Base-by-base conservation (phyloP, 1,284 basidiomycete species). In the Microbotryum saponariae region DNA sequence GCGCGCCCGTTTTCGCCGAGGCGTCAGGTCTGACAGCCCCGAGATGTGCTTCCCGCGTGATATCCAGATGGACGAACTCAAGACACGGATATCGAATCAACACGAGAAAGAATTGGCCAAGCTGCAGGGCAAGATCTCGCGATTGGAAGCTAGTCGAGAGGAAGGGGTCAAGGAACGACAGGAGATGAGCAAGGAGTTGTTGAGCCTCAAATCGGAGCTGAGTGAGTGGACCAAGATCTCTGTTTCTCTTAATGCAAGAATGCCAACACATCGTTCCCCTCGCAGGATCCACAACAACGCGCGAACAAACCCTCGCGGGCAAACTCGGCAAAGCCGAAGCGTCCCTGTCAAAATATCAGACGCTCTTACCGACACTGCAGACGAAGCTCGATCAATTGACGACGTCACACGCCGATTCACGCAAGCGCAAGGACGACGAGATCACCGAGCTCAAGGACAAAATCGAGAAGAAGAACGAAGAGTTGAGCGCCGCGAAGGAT, bases 21-120 rank as follows among this genome's bases (percentile, higher is more conserved):
- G n/a, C 7, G 16, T 23, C 14, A 25, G 6, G 21, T 10, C 31
- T 47, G 8, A 47, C 1, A 14, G 7, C 6, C 33, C 21, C 10
- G 6, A 21, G 4, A 8, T 2, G 14, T n/a, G 21, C 2, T 18
- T 16, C 31, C 12, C 46, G 18, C 5, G 18, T 9, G n/a, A 25
- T 27, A n/a, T 10, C 7, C 46, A 67, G 65, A 61, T 67, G 29
- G 66, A 65, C 18, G 63, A 67, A 10, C 60, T 59, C 18, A 62
- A 64, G n/a, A 18, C 31, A 3, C 46, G 63, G 18, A 21, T 65
- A 23, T 27, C 52, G 8, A 20, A 33, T 2, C 6, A 44, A 4
- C 59, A 63, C 45, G 63, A 63, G 27, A 63, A 67, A 50, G 63
- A 67, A 12, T 6, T 58, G 20, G 42, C 57, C n/a, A 63, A 61